A percentile compares a stretch with the other conserved stretches of the same genome.
Evolutionary conservation across 345 rosid genomes (phyloP).

Genomic region (Camelina laxa): DNA sequence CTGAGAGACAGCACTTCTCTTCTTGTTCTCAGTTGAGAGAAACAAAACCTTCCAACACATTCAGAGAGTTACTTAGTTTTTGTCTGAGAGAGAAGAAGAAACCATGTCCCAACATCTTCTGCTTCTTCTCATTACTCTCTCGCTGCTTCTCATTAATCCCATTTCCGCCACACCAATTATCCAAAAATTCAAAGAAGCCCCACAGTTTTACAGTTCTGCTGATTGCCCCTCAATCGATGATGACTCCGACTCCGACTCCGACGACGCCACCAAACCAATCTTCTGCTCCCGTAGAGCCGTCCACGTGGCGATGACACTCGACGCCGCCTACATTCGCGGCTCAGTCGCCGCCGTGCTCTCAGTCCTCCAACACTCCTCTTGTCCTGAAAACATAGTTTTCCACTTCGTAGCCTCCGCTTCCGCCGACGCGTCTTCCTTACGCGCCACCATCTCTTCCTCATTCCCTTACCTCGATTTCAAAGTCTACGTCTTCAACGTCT

Average conservation of each 20-base stretch:
- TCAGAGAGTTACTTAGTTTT: not conserved
- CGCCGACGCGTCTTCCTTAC: slow-evolving; percentile 57
- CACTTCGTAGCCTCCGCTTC: slow-evolving; percentile 81
- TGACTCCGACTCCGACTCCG: slow-evolving; percentile 34
- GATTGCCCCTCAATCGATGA: slow-evolving; percentile 61
- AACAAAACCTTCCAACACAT: slow-evolving; percentile 18
- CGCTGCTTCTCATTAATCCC: slow-evolving; percentile 24
- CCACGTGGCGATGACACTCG: slow-evolving; percentile 95
- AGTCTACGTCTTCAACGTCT: slow-evolving; percentile 66
- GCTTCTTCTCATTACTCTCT: slow-evolving; percentile 21
- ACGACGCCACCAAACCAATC: slow-evolving; percentile 31
- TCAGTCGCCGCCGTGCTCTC: slow-evolving; percentile 94
- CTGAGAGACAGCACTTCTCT: slow-evolving; percentile 32
- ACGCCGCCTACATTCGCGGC: slow-evolving; percentile 84
- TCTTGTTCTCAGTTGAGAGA: slow-evolving; percentile 26
- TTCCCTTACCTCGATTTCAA: slow-evolving; percentile 84
- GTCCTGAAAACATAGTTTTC: slow-evolving; percentile 81
- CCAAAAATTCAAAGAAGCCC: slow-evolving; percentile 85
- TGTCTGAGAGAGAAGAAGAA: slow-evolving; percentile 27
- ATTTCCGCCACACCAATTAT: slow-evolving; percentile 37
- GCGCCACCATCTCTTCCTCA: slow-evolving; percentile 69
- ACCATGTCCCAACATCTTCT: slow-evolving; percentile 36
- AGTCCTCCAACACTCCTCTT: slow-evolving; percentile 86
- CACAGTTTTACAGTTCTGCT: slow-evolving; percentile 81
- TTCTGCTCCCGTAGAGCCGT: slow-evolving; percentile 75